Conservation (phyloP, 208 protist species). For the Trypanosoma rangeli region DNA sequence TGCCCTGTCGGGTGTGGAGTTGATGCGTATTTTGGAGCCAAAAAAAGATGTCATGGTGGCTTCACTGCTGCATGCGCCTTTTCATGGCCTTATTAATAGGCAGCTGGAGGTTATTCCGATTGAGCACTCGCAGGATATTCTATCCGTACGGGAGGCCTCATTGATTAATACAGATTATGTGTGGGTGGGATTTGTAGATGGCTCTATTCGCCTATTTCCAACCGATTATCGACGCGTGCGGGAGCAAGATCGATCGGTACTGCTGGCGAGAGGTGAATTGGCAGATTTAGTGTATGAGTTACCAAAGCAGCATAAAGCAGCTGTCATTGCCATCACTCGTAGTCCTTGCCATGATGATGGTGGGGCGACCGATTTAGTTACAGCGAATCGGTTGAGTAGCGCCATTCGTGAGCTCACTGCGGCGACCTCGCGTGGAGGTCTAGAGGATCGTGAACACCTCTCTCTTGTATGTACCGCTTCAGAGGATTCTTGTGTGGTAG, state of each 20-base stretch:
- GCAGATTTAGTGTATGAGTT: conserved; percentile 84
- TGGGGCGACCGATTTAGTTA: conserved; percentile 34
- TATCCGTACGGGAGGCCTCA: conserved; percentile 51
- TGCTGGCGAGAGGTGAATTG: conserved; percentile 48
- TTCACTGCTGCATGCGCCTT: conserved; percentile 75
- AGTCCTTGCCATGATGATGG: conserved; percentile 73
- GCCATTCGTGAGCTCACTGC: conserved; percentile 35
- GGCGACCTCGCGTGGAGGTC: conserved; percentile 13
- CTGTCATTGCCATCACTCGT: conserved; percentile 67
- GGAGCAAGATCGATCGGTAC: conserved; percentile 45
- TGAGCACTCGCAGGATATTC: conserved; percentile 51
- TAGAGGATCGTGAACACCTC: conserved; percentile 61
- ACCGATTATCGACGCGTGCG: conserved; percentile 50
- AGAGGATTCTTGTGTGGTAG: conserved; percentile 73
- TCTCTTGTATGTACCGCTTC: conserved; percentile 83
- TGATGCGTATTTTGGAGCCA: conserved; percentile 62
- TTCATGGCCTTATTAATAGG: conserved; percentile 74
- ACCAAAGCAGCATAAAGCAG: conserved; percentile 72
- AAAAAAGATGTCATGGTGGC: conserved; percentile 69
- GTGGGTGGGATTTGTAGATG: conserved; percentile 86
- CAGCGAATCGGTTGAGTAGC: conserved; percentile 57
- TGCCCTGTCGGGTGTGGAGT: conserved; percentile 39
- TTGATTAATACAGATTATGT: conserved; percentile 86
- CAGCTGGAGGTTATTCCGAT: conserved; percentile 67
- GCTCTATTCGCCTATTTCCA: conserved; percentile 76